Evolutionary conservation across 2,329 filamentous ascomycete species (phyloP), one percentile per base, ranked within the genome.

Genomic region (Arachnomyces sp.): DNA sequence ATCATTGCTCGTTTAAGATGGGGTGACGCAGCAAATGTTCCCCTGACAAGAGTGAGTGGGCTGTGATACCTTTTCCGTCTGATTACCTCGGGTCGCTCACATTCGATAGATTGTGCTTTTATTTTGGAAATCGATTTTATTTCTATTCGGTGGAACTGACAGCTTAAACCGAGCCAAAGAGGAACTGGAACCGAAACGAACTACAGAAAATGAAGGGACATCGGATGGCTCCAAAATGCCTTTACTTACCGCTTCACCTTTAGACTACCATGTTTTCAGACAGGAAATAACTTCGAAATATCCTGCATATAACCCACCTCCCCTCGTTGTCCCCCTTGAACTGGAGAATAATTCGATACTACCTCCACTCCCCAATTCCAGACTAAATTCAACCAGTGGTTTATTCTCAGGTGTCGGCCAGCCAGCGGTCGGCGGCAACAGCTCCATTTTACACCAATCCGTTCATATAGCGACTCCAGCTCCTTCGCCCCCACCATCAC

Each of bases 401-500:
- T 77, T 84, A 34, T 68, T 84, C 28, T 73, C 75, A 5, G 64
- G 71, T 3, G 66, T 71, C 17, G 70, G 72, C 1, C 66, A 73
- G 2, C 67, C 73, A 6, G 66, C 65, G 16, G 51, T 60, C 11
- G 59, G 60, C 37, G 60, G 59, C 6, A 69, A 65, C 40, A 62
- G 63, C 28, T 95, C 89, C 0, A 96, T 98, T 54, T 74, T 98
- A 17, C 81, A 96, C 58, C 90, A 96, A 55, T 87, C 92, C 4
- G 90, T 98, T 4, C 92, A 98, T 61, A 98, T 98, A 52, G 92
- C 92, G n/a, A 98, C 92, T 1, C 92, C 92, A 1, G 90, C 89
- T 0, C 92, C 92, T 1, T 98, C 92, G 0, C 92, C 92, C 16
- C 92, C 92, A 0, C 92, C 92, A 1, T 95, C 90, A 1, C 92